These are phyloP conservation scores for Metschnikowia peoriensis DNA, from an alignment of 805 yeast species.

Conservation along the genomic window DNA sequence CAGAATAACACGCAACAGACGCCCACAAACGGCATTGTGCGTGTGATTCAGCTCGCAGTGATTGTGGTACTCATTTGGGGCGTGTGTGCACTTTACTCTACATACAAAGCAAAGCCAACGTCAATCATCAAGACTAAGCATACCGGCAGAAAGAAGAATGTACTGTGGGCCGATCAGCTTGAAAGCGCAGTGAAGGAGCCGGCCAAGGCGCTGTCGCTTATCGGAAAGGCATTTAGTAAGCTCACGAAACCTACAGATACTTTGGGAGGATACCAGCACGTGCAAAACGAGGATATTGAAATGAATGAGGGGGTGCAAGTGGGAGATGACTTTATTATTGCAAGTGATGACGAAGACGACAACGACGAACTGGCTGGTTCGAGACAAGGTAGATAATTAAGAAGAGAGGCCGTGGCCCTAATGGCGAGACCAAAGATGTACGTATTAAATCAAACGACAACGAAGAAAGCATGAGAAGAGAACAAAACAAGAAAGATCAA, in stretches of 20 bases:
- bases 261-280: constrained; percentile 28
- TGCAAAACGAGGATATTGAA: constrained; percentile 32
- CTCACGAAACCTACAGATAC: constrained; percentile 25
- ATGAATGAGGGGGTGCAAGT: constrained; percentile 30
- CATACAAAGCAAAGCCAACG: constrained; percentile 38
- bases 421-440: background rate
- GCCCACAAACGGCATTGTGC: constrained; percentile 27
- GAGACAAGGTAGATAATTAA: background rate
- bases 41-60: constrained; percentile 41
- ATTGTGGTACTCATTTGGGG: constrained; percentile 41
- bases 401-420: background rate
- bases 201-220: constrained; percentile 34
- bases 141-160: constrained; percentile 40
- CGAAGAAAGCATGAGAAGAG: too few species aligned
- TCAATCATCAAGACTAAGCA: constrained; percentile 40
- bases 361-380: background rate
- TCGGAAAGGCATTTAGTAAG: constrained; percentile 34
- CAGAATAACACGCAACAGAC: background rate
- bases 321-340: constrained; percentile 46
- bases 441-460: background rate
- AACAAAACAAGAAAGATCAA: too few species aligned
- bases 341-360: constrained; percentile 46
- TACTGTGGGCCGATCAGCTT: constrained; percentile 48
- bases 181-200: constrained; percentile 30
- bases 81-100: constrained; percentile 34